Conservation (phyloP, 352 stramenopile genomes). For the Pythium plurisporium region DNA sequence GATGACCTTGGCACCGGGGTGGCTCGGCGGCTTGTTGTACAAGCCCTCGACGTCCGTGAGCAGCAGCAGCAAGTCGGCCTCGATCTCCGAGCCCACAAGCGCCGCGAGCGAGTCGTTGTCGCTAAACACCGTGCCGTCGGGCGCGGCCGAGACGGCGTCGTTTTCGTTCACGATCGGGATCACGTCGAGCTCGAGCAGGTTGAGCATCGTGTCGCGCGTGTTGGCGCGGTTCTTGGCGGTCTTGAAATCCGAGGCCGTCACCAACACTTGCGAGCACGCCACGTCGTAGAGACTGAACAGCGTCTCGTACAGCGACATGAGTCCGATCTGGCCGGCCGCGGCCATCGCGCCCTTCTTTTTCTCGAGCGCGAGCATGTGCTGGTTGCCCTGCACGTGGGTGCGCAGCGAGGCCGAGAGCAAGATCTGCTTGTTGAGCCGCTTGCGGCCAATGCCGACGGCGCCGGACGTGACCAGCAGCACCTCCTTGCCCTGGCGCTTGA, state of each 20-base stretch:
- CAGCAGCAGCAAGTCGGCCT: slow-evolving; percentile 92
- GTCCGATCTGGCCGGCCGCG: slow-evolving; percentile 94
- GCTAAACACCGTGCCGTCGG: slow-evolving; percentile 87
- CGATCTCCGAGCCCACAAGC: slow-evolving; percentile 86
- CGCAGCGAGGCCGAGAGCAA: slow-evolving; percentile 82
- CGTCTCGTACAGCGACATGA: slow-evolving; percentile 98
- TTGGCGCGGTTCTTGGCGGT: slow-evolving; percentile 80
- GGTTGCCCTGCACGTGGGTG: slow-evolving; percentile 84
- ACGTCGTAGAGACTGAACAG: slow-evolving; percentile 95
- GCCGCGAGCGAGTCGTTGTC: slow-evolving; percentile 95
- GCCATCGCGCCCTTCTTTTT: slow-evolving; percentile 85
- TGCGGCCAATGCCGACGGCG: slow-evolving; percentile 92
- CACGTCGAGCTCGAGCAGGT: slow-evolving; percentile 93
- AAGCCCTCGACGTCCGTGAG: slow-evolving; percentile 97
- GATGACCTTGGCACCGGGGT: slow-evolving; percentile 78
- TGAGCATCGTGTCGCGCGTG: slow-evolving; percentile 86
- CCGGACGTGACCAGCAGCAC: slow-evolving; percentile 88
- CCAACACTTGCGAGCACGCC: slow-evolving; percentile 90
- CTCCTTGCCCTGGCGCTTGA: slow-evolving; percentile 90
- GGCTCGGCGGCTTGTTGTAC: slow-evolving; percentile 86
- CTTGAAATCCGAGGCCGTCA: slow-evolving; percentile 81
- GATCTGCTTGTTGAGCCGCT: slow-evolving; percentile 92
- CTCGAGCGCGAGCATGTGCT: slow-evolving; percentile 88
- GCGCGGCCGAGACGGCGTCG: slow-evolving; percentile 91
- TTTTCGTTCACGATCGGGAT: slow-evolving; percentile 99